phyloP scores from a whole-genome alignment of 345 rosid species.

The Corchorus capsularis region DNA sequence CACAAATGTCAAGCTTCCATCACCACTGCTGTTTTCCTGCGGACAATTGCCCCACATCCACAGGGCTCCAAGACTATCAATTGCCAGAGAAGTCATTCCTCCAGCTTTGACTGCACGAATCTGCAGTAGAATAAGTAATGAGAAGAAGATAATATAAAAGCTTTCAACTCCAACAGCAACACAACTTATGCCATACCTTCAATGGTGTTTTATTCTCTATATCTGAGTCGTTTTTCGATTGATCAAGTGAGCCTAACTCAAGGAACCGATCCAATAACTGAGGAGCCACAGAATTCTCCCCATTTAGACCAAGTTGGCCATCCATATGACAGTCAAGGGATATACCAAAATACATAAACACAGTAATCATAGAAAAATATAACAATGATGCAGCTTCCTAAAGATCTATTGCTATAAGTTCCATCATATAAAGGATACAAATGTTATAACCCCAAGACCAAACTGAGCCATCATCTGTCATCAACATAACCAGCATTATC shows the following conservation, averaged over 20 bases:
- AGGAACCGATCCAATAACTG: slow-evolving; percentile 48
- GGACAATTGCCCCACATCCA: slow-evolving; percentile 98
- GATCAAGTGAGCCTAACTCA: slow-evolving; percentile 35
- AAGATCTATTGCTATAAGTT: neutral
- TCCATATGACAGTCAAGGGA: slow-evolving; percentile 72
- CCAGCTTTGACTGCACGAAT: slow-evolving; percentile 75
- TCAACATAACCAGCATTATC: slow-evolving; percentile 11
- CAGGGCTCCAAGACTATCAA: slow-evolving; percentile 67
- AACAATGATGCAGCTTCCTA: neutral
- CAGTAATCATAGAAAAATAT: slow-evolving; percentile 11
- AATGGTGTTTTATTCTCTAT: slow-evolving; percentile 34
- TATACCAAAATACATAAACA: slow-evolving; percentile 14
- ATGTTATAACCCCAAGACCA: slow-evolving; percentile 95
- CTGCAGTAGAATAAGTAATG: slow-evolving; percentile 34
- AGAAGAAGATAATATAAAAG: neutral
- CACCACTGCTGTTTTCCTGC: slow-evolving; percentile 35
- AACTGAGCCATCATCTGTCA: slow-evolving; percentile 90
- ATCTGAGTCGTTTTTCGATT: slow-evolving; percentile 36
- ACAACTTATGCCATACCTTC: slow-evolving; percentile 44
- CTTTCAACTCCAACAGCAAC: neutral
- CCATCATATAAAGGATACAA: slow-evolving; percentile 70
- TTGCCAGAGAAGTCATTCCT: slow-evolving; percentile 88
- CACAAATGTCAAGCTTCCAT: slow-evolving; percentile 44
- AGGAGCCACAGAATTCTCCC: slow-evolving; percentile 57
- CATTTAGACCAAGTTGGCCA: slow-evolving; percentile 83